phyloP scores from a whole-genome alignment of 1,139 yeast genomes.

The Arxiozyma telluris region DNA sequence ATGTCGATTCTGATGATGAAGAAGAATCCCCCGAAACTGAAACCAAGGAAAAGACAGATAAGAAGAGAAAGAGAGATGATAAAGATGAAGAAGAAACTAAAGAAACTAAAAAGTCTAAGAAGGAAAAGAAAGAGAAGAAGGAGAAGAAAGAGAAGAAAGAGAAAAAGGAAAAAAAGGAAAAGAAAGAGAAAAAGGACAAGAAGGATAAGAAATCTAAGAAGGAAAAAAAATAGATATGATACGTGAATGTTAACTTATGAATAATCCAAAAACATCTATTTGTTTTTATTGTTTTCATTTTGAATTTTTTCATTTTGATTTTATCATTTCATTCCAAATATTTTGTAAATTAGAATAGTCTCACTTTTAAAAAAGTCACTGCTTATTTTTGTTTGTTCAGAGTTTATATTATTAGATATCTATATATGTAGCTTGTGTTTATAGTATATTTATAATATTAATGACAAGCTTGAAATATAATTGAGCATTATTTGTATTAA shows the following conservation, averaged over 20 bases:
- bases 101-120: constrained; percentile 36
- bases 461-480: not conserved
- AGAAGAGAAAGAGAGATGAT: constrained; percentile 36
- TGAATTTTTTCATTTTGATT: not conserved
- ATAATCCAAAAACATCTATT: not conserved
- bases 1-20: constrained; percentile 43
- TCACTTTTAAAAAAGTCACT: not conserved
- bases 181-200: constrained; percentile 28
- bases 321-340: not conserved
- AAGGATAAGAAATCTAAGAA: constrained; percentile 4
- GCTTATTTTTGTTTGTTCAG: not conserved
- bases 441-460: no score
- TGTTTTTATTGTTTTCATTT: no score
- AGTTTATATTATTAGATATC: not conserved
- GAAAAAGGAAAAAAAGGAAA: constrained; percentile 41
- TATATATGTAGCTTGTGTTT: not conserved
- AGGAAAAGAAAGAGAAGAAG: constrained; percentile 38
- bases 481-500: no score
- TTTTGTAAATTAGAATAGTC: constrained; percentile 15
- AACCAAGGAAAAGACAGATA: constrained; percentile 33
- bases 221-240: constrained; percentile 1
- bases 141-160: constrained; percentile 42
- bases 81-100: constrained; percentile 32
- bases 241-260: no score
- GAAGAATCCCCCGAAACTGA: constrained; percentile 32